These are phyloP conservation scores for Fusarium secorum DNA, from an alignment of 2,329 filamentous ascomycete species.

Conservation along the genomic window DNA sequence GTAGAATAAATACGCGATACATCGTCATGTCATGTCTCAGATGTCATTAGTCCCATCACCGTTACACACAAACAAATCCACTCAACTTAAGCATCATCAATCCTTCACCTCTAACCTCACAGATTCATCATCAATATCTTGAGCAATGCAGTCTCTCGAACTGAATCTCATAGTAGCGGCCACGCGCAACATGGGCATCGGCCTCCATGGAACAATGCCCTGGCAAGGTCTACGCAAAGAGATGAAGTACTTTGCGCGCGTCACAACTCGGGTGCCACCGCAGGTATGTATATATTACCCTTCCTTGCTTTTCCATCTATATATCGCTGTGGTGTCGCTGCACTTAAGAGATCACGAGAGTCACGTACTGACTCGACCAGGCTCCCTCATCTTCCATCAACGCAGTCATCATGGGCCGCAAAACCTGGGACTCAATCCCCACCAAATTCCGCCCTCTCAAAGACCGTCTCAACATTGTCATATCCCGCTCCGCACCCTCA, in stretches of 20 bases:
- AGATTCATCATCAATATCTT: conserved; percentile 2
- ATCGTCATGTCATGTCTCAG: background rate
- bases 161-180: conserved; percentile 95
- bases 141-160: conserved; percentile 56
- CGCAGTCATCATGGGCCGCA: conserved; percentile 95
- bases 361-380: conserved; percentile 26
- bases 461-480: conserved; percentile 81
- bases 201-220: conserved; percentile 77
- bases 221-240: conserved; percentile 91
- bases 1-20: background rate
- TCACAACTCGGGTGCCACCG: conserved; percentile 73
- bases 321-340: background rate
- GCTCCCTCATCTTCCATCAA: conserved; percentile 57
- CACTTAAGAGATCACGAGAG: background rate
- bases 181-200: conserved; percentile 90
- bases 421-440: conserved; percentile 95
- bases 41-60: background rate
- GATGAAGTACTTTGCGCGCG: conserved; percentile 93
- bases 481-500: conserved; percentile 64
- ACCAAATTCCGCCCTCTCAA: conserved; percentile 78
- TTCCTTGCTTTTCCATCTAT: background rate
- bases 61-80: conserved; percentile 25
- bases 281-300: conserved; percentile 52
- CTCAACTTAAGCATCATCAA: conserved; percentile 2
- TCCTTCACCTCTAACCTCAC: background rate